Evolutionary conservation across 768 basidiomycete genomes (phyloP), one percentile per base, ranked within the genome.

Genomic region (Collybia sp.): DNA sequence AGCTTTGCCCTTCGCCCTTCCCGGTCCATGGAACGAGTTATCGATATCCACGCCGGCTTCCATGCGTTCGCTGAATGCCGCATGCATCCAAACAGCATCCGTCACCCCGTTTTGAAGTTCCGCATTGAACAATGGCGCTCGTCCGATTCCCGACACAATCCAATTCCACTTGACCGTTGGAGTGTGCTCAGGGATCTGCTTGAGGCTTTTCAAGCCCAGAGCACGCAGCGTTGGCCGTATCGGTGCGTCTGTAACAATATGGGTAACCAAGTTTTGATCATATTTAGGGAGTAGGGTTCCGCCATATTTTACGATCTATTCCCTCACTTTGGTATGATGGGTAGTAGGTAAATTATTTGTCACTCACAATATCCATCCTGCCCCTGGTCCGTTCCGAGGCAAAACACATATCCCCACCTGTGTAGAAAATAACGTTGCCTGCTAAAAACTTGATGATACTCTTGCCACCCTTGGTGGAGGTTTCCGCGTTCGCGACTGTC

Each of bases 111-210:
- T 59, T 31, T 62, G 49, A 12, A 64, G 63, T 17, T 59, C 60
- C 48, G 60, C 55, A 9, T 57, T 51, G 20, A 57, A 43, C n/a
- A 16, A 30, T 3, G 45, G 50, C 2, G 52, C 52, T 45, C 50
- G 57, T 30, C 59, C 57, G 6, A 71, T 61, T 9, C 72, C 73
- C 3, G 70, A 65, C 2, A 71, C 49, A 8, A 84, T 67, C 83
- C 84, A 88, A 12, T 55, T 53, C 85, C 84, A 87, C 32, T 57
- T 76, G 30, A 87, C 73, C 10, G 79, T 80, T 9, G 83, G 80
- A 10, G 87, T 81, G 36, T 76, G 65, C n/a, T 70, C 58, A 3
- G 87, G 85, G 37, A 90, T 82, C 3, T 85, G 75, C 6, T 59
- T 62, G 12, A 83, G 59, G 5, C 41, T 57, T 53, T 71, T 78